Base-by-base conservation (phyloP, 768 basidiomycete genomes). In the Dioszegia aurantiaca region DNA sequence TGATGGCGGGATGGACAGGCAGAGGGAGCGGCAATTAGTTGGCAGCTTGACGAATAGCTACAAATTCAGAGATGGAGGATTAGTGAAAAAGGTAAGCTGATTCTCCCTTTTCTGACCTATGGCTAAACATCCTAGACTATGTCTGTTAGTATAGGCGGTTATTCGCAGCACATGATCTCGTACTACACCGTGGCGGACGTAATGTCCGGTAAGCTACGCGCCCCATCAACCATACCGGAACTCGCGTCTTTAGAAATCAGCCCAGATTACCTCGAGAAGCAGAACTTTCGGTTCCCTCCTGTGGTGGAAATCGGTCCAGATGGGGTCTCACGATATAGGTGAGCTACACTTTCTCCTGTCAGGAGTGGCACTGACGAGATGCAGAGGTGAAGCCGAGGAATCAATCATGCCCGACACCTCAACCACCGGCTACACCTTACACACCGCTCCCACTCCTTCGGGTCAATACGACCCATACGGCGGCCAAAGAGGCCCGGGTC, bases 171-270 rank as follows among this genome's bases (percentile, higher is more conserved):
- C 75, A 82, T 95, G 56, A 89, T 97, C 49, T 92, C 90, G 4
- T 97, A 97, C 79, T 97, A 95, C 80, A 87, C 86, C 65, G 83
- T 93, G 52, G 87, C 89, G 61, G 94, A 98, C 73, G 90, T 95
- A 24, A 84, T 89, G 58, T 84, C 85, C 45, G 94, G 93, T 14
- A 86, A 90, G 27, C 84, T 98, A 10, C 86, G 90, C 33, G 82
- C 88, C 0, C 93, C 94, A 0, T 93, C 90, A 0, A 87, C 89
- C 1, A 80, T 93, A 0, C 88, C 90, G 0, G 91, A 97, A 74
- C 82, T 98, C 23, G 86, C 86, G 0, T 83, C 87, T 0, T 82
- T 97, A 28, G 87, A 89, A 61, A 93, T 97, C 72, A 86, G 84
- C 63, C 84, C 87, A 3, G 86, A 89, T 65, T 92, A 92, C 67